Conservation (phyloP, 1,284 basidiomycete species). For the Cryptococcus sp. region DNA sequence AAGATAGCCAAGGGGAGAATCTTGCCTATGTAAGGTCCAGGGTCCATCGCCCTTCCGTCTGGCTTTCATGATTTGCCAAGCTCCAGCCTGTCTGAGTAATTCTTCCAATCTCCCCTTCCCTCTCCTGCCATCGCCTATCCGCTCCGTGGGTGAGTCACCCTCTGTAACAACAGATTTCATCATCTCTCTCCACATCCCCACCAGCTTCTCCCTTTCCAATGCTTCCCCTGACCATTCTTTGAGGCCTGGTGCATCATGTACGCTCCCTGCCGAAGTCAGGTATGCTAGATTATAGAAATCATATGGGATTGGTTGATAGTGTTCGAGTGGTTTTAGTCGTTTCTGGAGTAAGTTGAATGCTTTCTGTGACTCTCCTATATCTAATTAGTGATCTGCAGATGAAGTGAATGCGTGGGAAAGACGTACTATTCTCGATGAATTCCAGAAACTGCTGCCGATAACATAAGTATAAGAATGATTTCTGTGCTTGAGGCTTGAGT, state of each 20-base stretch:
- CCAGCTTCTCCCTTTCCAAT: slow-evolving; percentile 42
- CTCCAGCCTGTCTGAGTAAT: slow-evolving; percentile 50
- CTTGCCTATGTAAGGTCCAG: slow-evolving; percentile 1
- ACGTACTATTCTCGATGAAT: slow-evolving; percentile 51
- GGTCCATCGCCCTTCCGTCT: slow-evolving; percentile 1
- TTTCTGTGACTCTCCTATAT: slow-evolving; percentile 43
- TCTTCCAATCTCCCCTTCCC: slow-evolving; percentile 48
- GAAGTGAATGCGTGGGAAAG: background rate
- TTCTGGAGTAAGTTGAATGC: slow-evolving; percentile 54
- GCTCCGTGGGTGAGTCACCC: background rate
- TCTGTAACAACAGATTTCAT: slow-evolving; percentile 8
- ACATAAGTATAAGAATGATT: slow-evolving; percentile 50
- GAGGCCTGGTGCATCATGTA: slow-evolving; percentile 52
- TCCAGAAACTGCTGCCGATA: slow-evolving; percentile 49
- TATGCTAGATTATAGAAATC: slow-evolving; percentile 53
- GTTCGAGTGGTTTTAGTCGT: slow-evolving; percentile 52
- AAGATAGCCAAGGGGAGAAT: background rate
- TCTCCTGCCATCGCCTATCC: slow-evolving; percentile 19
- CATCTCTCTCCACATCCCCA: slow-evolving; percentile 46
- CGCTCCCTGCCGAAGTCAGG: slow-evolving; percentile 49
- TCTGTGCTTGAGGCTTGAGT: slow-evolving; percentile 47
- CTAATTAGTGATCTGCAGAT: background rate
- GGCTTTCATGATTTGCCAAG: slow-evolving; percentile 48
- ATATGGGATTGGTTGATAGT: slow-evolving; percentile 52
- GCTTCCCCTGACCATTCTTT: slow-evolving; percentile 50